phyloP scores from a whole-genome alignment of 257 asterid genomes.

The Solanum chmielewskii region DNA sequence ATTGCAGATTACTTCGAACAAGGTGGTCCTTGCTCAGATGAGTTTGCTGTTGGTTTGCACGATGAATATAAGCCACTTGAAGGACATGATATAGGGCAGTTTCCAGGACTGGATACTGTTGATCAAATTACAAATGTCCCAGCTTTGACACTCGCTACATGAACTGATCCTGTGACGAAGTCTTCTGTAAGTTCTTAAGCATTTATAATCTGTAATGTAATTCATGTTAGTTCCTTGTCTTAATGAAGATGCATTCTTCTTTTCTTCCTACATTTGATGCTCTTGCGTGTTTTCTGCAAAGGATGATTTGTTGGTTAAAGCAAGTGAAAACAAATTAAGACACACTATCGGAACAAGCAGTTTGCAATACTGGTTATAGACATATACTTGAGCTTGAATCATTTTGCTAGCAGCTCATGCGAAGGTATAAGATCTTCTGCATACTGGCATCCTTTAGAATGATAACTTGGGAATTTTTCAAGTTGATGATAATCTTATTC shows the following conservation, averaged over 20 bases:
- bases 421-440: not conserved
- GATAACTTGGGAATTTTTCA: not conserved
- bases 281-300: not conserved
- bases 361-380: not conserved
- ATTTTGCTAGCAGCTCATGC: not conserved
- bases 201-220: not conserved
- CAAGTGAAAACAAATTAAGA: not conserved
- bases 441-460: not conserved
- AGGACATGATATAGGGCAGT: slow-evolving; percentile 87
- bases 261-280: not conserved
- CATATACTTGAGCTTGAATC: not conserved
- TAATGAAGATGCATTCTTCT: not conserved
- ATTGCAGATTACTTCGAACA: slow-evolving; percentile 76
- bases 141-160: slow-evolving; percentile 34
- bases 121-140: slow-evolving; percentile 17
- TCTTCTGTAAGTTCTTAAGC: not conserved
- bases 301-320: not conserved
- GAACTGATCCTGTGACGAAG: not conserved
- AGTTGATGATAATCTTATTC: not conserved
- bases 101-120: slow-evolving; percentile 65
- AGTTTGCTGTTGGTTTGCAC: slow-evolving; percentile 73
- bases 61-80: slow-evolving; percentile 45
- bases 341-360: not conserved
- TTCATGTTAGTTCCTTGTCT: not conserved
- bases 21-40: slow-evolving; percentile 59